Evolutionary conservation across 306 rosid genomes (phyloP).

Genomic region (Vigna trinervia): DNA sequence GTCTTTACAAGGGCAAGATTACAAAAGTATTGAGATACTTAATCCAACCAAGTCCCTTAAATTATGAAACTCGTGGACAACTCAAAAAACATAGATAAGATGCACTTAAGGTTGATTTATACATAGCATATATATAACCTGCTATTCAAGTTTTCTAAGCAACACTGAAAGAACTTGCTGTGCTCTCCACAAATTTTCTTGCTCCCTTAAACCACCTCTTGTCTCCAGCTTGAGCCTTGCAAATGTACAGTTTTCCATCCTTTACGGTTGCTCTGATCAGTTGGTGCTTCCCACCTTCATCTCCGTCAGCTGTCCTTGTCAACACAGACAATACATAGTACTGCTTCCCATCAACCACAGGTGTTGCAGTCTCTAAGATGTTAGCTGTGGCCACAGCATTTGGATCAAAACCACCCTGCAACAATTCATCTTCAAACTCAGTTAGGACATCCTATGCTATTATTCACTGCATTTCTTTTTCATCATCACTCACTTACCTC

Average conservation of each 20-base stretch:
- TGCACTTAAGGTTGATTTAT: constrained; percentile 34
- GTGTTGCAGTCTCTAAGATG: constrained; percentile 61
- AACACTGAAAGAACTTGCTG: constrained; percentile 87
- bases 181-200: constrained; percentile 79
- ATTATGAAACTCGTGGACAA: constrained; percentile 41
- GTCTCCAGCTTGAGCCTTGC: constrained; percentile 99
- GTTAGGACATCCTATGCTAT: constrained; percentile 14
- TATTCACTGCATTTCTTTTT: background rate
- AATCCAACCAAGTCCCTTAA: constrained; percentile 54
- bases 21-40: constrained; percentile 44
- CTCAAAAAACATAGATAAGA: constrained; percentile 43
- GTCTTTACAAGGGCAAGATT: constrained; percentile 40
- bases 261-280: constrained; percentile 82
- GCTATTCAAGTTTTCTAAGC: constrained; percentile 54
- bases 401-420: constrained; percentile 88
- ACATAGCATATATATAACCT: constrained; percentile 17
- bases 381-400: constrained; percentile 88
- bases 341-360: constrained; percentile 55
- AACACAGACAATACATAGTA: constrained; percentile 78
- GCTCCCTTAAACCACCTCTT: constrained; percentile 99
- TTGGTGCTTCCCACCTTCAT: constrained; percentile 98
- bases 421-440: constrained; percentile 24
- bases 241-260: constrained; percentile 84
- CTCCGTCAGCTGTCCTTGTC: constrained; percentile 99
- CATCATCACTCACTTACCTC: constrained; percentile 64